These are phyloP conservation scores for Knoxia roxburghii DNA, from an alignment of 257 asterid genomes.

Conservation along the genomic window DNA sequence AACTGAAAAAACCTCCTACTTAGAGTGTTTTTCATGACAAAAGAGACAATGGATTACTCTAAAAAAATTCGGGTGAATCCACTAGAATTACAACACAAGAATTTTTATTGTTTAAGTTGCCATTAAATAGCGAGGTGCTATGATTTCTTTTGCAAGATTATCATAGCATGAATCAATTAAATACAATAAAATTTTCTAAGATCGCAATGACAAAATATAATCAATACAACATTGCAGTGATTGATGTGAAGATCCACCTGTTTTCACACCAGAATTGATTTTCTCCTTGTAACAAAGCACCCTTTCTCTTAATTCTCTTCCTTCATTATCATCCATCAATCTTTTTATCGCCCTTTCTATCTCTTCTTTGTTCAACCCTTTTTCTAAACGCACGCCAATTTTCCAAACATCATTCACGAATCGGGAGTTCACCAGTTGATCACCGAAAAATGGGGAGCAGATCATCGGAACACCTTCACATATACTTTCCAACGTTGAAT, in stretches of 20 bases:
- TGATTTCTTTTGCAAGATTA: too few relatives aligned
- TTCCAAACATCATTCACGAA: conserved; percentile 42
- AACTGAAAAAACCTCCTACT: too few relatives aligned
- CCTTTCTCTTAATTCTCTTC: conserved; percentile 32
- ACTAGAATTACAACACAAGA: too few relatives aligned
- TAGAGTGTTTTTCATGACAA: too few relatives aligned
- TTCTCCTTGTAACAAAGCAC: conserved; percentile 23
- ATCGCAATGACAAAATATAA: conserved; percentile 24
- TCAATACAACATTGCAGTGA: conserved; percentile 23
- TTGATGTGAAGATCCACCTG: conserved; percentile 36
- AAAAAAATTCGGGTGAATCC: too few relatives aligned
- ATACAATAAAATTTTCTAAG: background rate
- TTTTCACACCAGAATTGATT: conserved; percentile 22
- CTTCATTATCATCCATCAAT: conserved; percentile 29
- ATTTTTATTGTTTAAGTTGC: too few relatives aligned
- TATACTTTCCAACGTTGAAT: conserved; percentile 23
- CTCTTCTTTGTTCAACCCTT: conserved; percentile 9
- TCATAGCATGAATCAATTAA: too few relatives aligned
- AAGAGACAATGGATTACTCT: too few relatives aligned
- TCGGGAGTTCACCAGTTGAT: conserved; percentile 43
- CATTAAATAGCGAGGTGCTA: too few relatives aligned
- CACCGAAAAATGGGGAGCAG: conserved; percentile 42
- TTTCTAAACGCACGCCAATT: conserved; percentile 37
- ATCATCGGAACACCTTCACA: conserved; percentile 57
- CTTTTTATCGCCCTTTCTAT: conserved; percentile 10